These are phyloP conservation scores for Bauhinia variegata DNA, from an alignment of 306 rosid genomes.

Conservation along the genomic window DNA sequence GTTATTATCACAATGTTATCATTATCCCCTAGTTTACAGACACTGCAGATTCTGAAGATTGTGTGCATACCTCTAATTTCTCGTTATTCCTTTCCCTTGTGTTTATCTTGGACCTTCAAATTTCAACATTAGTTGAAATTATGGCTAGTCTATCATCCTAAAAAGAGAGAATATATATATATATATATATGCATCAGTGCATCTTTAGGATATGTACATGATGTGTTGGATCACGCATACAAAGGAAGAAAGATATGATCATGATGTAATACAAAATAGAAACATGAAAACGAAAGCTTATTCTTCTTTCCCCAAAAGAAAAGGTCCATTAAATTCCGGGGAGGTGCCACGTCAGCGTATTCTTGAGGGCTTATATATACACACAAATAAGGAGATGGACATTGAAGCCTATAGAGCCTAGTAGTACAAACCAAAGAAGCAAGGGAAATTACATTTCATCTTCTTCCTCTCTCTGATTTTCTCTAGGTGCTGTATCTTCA, in stretches of 20 bases:
- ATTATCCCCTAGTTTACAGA: conserved; percentile 25
- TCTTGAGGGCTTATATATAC: conserved; percentile 38
- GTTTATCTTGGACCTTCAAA: conserved; percentile 19
- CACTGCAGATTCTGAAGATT: conserved; percentile 49
- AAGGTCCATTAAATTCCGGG: conserved; percentile 46
- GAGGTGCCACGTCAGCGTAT: conserved; percentile 54
- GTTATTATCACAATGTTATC: conserved; percentile 48
- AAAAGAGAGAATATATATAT: background rate
- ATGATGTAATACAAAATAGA: conserved; percentile 45
- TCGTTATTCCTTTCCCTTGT: conserved; percentile 28
- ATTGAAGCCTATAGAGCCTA: conserved; percentile 27
- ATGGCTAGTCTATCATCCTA: conserved; percentile 39
- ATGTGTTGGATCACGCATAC: conserved; percentile 43
- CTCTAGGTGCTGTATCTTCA: background rate
- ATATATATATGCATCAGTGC: background rate
- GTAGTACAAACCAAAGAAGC: conserved; percentile 33
- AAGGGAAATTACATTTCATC: conserved; percentile 12
- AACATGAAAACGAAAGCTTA: conserved; percentile 36
- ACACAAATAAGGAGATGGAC: conserved; percentile 24
- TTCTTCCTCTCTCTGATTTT: conserved; percentile 17
- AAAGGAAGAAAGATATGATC: conserved; percentile 35
- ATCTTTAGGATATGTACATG: conserved; percentile 41
- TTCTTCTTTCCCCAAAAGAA: conserved; percentile 25
- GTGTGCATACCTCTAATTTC: conserved; percentile 21
- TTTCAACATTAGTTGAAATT: conserved; percentile 46